These are phyloP conservation scores for Daldinia caldariorum DNA, from an alignment of 495 filamentous ascomycete species.

Conservation along the genomic window DNA sequence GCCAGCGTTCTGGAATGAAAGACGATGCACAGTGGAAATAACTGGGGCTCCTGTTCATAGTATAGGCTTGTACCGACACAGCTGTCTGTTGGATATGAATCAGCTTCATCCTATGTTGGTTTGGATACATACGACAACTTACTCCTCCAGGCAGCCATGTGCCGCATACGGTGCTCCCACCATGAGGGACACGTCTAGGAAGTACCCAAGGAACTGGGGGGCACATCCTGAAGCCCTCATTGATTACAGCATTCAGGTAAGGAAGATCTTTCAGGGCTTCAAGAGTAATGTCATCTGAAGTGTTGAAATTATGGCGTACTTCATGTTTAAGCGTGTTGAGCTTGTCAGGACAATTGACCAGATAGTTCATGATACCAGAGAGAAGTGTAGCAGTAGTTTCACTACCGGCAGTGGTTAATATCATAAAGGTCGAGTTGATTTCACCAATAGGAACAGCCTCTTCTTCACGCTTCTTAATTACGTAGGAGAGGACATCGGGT, in stretches of 20 bases:
- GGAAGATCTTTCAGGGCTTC: conserved; percentile 47
- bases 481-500: conserved; percentile 41
- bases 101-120: too few species aligned
- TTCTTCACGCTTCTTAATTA: conserved; percentile 21
- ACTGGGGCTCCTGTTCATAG: conserved; percentile 36
- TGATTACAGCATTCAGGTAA: conserved; percentile 58
- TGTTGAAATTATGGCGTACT: conserved; percentile 56
- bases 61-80: conserved; percentile 48
- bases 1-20: conserved; percentile 59
- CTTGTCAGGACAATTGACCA: conserved; percentile 55
- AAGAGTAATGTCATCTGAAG: conserved; percentile 57
- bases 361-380: conserved; percentile 61
- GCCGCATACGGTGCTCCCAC: conserved; percentile 48
- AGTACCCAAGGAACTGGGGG: conserved; percentile 47
- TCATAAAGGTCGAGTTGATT: conserved; percentile 54
- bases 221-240: conserved; percentile 57
- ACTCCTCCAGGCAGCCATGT: conserved; percentile 44
- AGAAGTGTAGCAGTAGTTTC: conserved; percentile 65
- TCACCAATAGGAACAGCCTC: conserved; percentile 43
- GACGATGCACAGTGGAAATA: conserved; percentile 32
- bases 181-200: conserved; percentile 46
- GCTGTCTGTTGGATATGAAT: too few species aligned
- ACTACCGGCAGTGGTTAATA: conserved; percentile 58
- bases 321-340: conserved; percentile 54
- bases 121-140: too few species aligned